Base-by-base conservation (phyloP, 2,329 filamentous ascomycete species). In the Cytospora piceae region DNA sequence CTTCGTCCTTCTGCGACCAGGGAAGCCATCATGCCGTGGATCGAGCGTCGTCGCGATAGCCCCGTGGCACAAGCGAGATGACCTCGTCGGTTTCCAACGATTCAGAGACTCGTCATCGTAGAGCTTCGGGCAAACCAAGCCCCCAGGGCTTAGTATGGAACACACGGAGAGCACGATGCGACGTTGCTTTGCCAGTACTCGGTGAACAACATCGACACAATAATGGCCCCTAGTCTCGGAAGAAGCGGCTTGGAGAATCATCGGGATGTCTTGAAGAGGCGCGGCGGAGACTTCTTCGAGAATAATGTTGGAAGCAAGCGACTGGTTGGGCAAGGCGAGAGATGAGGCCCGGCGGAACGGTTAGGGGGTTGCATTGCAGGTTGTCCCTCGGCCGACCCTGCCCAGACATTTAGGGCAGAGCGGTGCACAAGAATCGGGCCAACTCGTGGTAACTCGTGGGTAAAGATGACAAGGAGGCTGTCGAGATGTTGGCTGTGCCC, bases 201-300 rank as follows among this genome's bases (percentile, higher is more conserved):
- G 46, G 29, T 34, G 42, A 22, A 11, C 2, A n/a, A n/a, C 20
- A n/a, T 46, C 20, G 20, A 22, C 12, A 14, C 46, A 2, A 12
- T 7, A 11, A 24, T n/a, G n/a, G 39, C n/a, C 37, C 32, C 7
- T 57, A 46, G 42, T 34, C 42, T 55, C 53, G 53, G 53, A 57
- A n/a, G 20, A 51, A 51, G 61, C 53, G 39, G 53, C 53, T 63
- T 63, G 61, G 61, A 57, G 49, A 53, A 32, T 51, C 61, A 39
- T 17, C 29, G 15, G 17, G 37, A 15, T n/a, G 53, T 57, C 39
- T 37, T 53, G n/a, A 63, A 39, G 56, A 39, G 53, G 61, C 53
- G 61, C 39, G 55, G 60, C 27, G 51, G 61, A 49, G 27, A 57
- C 27, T 27, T 9, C 24, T 49, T 49, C 55, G 53, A 57, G n/a